Evolutionary conservation across 2,329 filamentous ascomycete species (phyloP).

Genomic region (Pezicula rhizophila): DNA sequence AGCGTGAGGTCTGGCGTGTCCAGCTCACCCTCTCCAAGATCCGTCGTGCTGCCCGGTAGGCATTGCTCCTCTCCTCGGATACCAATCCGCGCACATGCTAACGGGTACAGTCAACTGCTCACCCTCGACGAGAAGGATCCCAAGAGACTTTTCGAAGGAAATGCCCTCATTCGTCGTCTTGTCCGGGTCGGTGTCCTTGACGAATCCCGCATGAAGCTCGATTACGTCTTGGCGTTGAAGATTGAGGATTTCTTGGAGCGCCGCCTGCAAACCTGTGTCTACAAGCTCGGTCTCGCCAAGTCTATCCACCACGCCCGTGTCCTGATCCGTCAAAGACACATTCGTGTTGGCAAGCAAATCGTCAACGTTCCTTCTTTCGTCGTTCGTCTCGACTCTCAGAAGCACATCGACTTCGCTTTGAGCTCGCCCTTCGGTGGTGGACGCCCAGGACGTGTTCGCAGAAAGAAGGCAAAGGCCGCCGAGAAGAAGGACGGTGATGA

Average conservation of each 20-base stretch:
- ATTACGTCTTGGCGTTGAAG: slow-evolving; percentile 99
- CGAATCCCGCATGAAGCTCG: slow-evolving; percentile 99
- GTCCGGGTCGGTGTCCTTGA: slow-evolving; percentile 99
- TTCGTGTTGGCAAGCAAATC: slow-evolving; percentile 99
- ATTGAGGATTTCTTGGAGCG: slow-evolving; percentile 99
- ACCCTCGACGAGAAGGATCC: slow-evolving; percentile 99
- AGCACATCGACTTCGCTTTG: slow-evolving; percentile 99
- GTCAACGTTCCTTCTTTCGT: slow-evolving; percentile 99
- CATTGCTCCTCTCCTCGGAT: neutral
- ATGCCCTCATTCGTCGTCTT: slow-evolving; percentile 99
- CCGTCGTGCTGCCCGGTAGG: slow-evolving; percentile 98
- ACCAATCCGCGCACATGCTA: slow-evolving; percentile 9
- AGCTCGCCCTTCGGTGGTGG: slow-evolving; percentile 97
- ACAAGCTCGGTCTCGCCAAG: slow-evolving; percentile 99
- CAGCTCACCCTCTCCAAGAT: slow-evolving; percentile 99
- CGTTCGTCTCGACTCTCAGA: slow-evolving; percentile 99
- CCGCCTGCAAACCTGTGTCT: slow-evolving; percentile 98
- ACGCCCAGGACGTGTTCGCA: slow-evolving; percentile 92
- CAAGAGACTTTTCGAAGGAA: slow-evolving; percentile 99
- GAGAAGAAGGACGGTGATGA: slow-evolving; percentile 78
- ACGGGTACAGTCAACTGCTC: slow-evolving; percentile 78
- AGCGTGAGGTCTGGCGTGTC: slow-evolving; percentile 99
- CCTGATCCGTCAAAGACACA: slow-evolving; percentile 98
- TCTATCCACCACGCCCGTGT: slow-evolving; percentile 99
- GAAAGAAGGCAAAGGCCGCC: slow-evolving; percentile 99